phyloP scores from a whole-genome alignment of 352 stramenopile species.

The Globisporangium solare region DNA sequence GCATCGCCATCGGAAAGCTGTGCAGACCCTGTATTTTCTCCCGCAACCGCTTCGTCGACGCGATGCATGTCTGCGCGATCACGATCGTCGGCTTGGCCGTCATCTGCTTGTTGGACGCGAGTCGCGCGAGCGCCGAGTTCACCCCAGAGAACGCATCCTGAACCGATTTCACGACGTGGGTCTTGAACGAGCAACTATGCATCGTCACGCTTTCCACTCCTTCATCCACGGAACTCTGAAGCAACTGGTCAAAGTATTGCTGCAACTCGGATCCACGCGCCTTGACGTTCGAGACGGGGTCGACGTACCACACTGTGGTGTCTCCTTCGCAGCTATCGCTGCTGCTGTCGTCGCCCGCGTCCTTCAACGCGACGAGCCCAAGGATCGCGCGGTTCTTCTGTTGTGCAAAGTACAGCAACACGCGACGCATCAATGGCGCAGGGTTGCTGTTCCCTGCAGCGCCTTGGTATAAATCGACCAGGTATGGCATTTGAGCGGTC shows the following conservation, averaged over 20 bases:
- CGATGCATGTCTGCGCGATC: constrained; percentile 69
- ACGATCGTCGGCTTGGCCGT: constrained; percentile 79
- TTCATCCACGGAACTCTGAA: constrained; percentile 21
- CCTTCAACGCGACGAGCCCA: constrained; percentile 39
- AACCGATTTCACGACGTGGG: constrained; percentile 74
- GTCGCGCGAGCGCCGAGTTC: constrained; percentile 80
- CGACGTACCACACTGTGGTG: constrained; percentile 60
- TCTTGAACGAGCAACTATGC: constrained; percentile 47
- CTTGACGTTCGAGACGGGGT: constrained; percentile 55
- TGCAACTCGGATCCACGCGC: constrained; percentile 45
- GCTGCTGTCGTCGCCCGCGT: constrained; percentile 24
- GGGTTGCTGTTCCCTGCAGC: constrained; percentile 9
- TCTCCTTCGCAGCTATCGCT: constrained; percentile 30
- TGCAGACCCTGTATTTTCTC: constrained; percentile 86
- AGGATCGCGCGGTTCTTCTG: constrained; percentile 64
- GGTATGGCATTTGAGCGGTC: constrained; percentile 55
- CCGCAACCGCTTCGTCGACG: constrained; percentile 57
- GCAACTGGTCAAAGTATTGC: constrained; percentile 48
- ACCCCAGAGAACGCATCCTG: constrained; percentile 78
- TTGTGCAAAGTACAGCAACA: constrained; percentile 69
- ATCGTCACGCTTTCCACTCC: constrained; percentile 35
- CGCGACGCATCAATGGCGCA: constrained; percentile 33
- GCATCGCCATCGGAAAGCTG: constrained; percentile 89
- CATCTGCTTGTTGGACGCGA: constrained; percentile 78
- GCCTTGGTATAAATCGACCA: constrained; percentile 33